Evolutionary conservation across 1,284 basidiomycete genomes (phyloP).

Genomic region (Dichomitus squalens): DNA sequence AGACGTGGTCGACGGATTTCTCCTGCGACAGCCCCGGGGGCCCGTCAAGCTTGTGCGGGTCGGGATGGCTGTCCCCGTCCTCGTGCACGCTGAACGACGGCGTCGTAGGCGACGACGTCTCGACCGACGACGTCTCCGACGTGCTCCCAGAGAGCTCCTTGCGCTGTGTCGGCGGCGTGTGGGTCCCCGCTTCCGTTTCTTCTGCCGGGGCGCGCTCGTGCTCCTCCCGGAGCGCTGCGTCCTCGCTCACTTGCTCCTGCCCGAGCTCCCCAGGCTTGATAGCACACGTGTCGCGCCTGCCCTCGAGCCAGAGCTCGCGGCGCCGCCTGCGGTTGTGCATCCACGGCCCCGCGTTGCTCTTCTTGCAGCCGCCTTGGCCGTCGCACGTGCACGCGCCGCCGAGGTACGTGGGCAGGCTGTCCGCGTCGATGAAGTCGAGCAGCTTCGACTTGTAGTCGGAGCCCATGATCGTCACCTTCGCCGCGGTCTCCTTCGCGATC

Average conservation of each 20-base stretch:
- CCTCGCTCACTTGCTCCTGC: not conserved
- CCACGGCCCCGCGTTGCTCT: slow-evolving; percentile 71
- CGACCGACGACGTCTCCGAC: slow-evolving; percentile 15
- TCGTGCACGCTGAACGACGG: not conserved
- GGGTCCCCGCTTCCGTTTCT: too few relatives aligned
- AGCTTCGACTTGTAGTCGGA: slow-evolving; percentile 56
- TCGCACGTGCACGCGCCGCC: slow-evolving; percentile 59
- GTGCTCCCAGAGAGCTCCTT: slow-evolving; percentile 1
- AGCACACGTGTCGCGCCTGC: slow-evolving; percentile 28
- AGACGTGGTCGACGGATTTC: slow-evolving; percentile 11
- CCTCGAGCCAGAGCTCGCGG: slow-evolving; percentile 43
- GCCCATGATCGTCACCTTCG: slow-evolving; percentile 66
- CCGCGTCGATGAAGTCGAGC: slow-evolving; percentile 56
- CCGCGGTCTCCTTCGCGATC: slow-evolving; percentile 70
- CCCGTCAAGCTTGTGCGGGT: too few relatives aligned
- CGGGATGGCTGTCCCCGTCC: too few relatives aligned
- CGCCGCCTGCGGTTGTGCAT: slow-evolving; percentile 57
- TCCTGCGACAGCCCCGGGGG: slow-evolving; percentile 7
- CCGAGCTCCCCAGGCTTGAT: slow-evolving; percentile 21
- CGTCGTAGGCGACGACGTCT: slow-evolving; percentile 10
- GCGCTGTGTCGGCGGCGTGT: too few relatives aligned
- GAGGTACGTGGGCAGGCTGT: slow-evolving; percentile 46
- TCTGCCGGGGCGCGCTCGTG: too few relatives aligned
- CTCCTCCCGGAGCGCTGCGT: too few relatives aligned
- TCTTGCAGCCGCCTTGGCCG: slow-evolving; percentile 55